Conservation (phyloP, 148 eudicot species). For the Camellia granthamiana region DNA sequence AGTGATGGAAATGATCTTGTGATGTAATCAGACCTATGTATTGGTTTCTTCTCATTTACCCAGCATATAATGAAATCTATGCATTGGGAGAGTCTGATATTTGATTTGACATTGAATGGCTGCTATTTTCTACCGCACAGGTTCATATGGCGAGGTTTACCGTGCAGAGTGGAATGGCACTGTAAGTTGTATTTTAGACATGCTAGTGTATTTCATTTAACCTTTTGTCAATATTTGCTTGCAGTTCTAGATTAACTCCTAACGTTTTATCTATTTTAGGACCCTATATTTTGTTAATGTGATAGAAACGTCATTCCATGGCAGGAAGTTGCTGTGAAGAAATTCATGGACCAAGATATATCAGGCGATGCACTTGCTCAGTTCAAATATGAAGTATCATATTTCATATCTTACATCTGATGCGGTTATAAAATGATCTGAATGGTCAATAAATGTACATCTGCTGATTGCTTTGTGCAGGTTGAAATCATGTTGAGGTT, state of each 20-base stretch:
- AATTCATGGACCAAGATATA: slow-evolving; percentile 91
- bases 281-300: too few species aligned
- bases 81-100: not conserved
- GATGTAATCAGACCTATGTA: not conserved
- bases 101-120: not conserved
- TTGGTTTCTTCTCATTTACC: not conserved
- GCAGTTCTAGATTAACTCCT: slow-evolving; percentile 2
- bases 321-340: slow-evolving; percentile 99
- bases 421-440: not conserved
- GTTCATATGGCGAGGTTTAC: slow-evolving; percentile 96
- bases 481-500: slow-evolving; percentile 92
- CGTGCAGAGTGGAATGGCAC: slow-evolving; percentile 98
- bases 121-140: slow-evolving; percentile 46
- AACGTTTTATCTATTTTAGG: not conserved
- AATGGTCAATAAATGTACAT: slow-evolving; percentile 2
- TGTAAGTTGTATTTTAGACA: slow-evolving; percentile 48
- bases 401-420: slow-evolving; percentile 2
- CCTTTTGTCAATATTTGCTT: slow-evolving; percentile 6
- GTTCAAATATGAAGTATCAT: slow-evolving; percentile 72
- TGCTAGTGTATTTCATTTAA: not conserved
- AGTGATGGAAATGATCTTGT: not conserved
- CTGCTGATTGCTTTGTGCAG: slow-evolving; percentile 42
- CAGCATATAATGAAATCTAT: not conserved
- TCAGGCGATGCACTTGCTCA: slow-evolving; percentile 78
- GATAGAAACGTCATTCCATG: slow-evolving; percentile 15